Evolutionary conservation across 2,329 filamentous ascomycete species (phyloP).

Genomic region (Didymella glomerata): DNA sequence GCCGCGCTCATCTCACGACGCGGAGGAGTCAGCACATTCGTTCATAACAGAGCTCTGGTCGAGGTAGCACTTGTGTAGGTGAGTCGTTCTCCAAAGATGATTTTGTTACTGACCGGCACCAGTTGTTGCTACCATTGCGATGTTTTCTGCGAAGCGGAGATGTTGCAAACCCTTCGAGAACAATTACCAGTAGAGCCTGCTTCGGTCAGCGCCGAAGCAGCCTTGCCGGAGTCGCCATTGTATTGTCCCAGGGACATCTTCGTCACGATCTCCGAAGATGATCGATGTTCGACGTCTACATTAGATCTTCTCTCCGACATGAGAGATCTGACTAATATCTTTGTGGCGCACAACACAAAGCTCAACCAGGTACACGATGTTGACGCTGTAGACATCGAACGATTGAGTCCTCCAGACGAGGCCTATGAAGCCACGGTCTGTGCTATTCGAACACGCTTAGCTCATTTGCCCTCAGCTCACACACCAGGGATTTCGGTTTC

Average conservation of each 20-base stretch:
- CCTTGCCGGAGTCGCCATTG: constrained; percentile 47
- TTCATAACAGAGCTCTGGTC: constrained; percentile 27
- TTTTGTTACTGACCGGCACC: constrained; percentile 14
- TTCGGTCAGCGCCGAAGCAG: constrained; percentile 1
- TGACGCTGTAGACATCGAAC: constrained; percentile 11
- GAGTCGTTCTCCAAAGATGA: neutral
- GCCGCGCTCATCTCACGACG: constrained; percentile 34
- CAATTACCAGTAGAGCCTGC: constrained; percentile 21
- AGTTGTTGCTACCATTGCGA: constrained; percentile 39
- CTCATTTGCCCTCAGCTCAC: constrained; percentile 35
- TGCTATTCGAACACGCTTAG: constrained; percentile 30
- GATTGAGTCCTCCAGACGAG: neutral
- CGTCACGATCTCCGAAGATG: constrained; percentile 29
- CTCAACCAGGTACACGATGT: constrained; percentile 12
- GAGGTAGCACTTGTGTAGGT: constrained; percentile 39
- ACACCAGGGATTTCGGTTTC: constrained; percentile 29
- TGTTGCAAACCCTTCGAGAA: constrained; percentile 28
- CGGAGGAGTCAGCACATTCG: constrained; percentile 32
- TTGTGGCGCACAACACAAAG: constrained; percentile 26
- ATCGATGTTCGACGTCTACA: constrained; percentile 34
- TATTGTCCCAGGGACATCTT: constrained; percentile 40
- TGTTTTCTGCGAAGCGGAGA: constrained; percentile 40
- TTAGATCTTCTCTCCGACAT: constrained; percentile 42
- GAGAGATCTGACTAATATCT: constrained; percentile 44
- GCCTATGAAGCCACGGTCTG: constrained; percentile 28